Percentiles rank a stretch among this genome's conserved stretches.
Conservation (phyloP, 2,329 filamentous ascomycete species). For the Tothia fuscella region DNA sequence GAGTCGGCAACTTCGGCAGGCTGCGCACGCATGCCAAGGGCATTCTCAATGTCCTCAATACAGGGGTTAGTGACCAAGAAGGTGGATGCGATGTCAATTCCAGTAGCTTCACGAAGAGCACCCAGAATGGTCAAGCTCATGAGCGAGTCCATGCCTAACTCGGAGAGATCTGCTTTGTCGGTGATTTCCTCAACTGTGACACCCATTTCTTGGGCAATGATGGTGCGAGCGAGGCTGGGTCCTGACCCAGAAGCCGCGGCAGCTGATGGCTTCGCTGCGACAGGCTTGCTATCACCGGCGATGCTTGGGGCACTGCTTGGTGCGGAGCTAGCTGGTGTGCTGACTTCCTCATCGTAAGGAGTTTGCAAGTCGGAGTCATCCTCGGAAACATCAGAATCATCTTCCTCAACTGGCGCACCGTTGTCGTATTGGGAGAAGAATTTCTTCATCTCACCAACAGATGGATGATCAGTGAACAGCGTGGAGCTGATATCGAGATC, state of each 20-base stretch:
- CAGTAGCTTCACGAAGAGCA: slow-evolving; percentile 38
- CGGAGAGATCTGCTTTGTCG: slow-evolving; percentile 47
- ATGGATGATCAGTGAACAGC: slow-evolving; percentile 48
- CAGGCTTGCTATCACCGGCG: slow-evolving; percentile 20
- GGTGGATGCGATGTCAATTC: slow-evolving; percentile 37
- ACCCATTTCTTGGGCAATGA: slow-evolving; percentile 47
- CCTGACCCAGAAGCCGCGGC: slow-evolving; percentile 22
- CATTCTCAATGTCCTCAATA: slow-evolving; percentile 53
- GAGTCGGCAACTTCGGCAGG: slow-evolving; percentile 12
- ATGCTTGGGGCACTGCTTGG: slow-evolving; percentile 30
- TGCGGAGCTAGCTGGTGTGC: slow-evolving; percentile 38
- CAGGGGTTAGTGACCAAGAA: slow-evolving; percentile 50
- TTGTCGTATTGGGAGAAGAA: slow-evolving; percentile 39
- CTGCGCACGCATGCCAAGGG: slow-evolving; percentile 42
- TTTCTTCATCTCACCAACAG: slow-evolving; percentile 48
- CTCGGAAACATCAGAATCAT: slow-evolving; percentile 29
- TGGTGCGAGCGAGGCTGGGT: slow-evolving; percentile 35
- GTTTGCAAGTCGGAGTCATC: slow-evolving; percentile 28
- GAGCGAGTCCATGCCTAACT: slow-evolving; percentile 44
- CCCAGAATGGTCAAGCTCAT: slow-evolving; percentile 41
- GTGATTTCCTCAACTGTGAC: slow-evolving; percentile 47
- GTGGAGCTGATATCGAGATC: slow-evolving; percentile 47
- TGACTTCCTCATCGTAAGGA: slow-evolving; percentile 29
- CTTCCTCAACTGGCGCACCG: slow-evolving; percentile 24
- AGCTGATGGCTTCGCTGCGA: neutral